Evolutionary conservation across 306 rosid genomes (phyloP).

Genomic region (Rosa lucieae): DNA sequence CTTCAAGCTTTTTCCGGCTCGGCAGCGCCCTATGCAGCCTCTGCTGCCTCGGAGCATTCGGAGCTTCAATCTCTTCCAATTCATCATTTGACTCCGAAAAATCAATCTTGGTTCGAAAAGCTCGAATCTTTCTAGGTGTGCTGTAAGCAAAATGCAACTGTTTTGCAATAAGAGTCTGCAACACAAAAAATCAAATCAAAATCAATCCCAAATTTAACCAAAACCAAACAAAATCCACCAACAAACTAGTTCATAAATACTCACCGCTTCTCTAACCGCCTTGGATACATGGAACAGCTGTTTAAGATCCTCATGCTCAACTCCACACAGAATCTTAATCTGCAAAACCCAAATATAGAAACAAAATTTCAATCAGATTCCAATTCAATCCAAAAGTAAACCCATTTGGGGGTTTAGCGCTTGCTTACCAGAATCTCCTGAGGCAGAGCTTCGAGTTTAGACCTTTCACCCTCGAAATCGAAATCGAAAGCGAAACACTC

Average conservation of each 20-base stretch:
- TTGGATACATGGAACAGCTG: slow-evolving; percentile 67
- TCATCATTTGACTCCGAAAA: slow-evolving; percentile 24
- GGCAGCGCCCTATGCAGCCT: slow-evolving; percentile 29
- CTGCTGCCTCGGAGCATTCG: slow-evolving; percentile 47
- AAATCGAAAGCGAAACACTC: slow-evolving; percentile 12
- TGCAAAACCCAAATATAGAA: slow-evolving; percentile 15
- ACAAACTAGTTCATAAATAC: slow-evolving; percentile 11
- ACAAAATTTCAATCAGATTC: background rate
- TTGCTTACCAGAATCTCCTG: slow-evolving; percentile 59
- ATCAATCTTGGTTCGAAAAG: slow-evolving; percentile 33
- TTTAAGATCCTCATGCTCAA: slow-evolving; percentile 69
- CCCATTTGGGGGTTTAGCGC: too few species aligned
- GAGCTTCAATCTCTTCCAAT: slow-evolving; percentile 50
- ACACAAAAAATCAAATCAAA: slow-evolving; percentile 19
- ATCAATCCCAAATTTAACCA: background rate
- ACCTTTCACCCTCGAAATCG: slow-evolving; percentile 13
- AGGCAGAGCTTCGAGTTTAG: slow-evolving; percentile 63
- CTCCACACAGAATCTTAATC: slow-evolving; percentile 62
- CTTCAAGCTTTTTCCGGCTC: slow-evolving; percentile 35
- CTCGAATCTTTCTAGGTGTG: slow-evolving; percentile 60
- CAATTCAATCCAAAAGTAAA: too few species aligned
- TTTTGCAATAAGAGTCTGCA: slow-evolving; percentile 59
- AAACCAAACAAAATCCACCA: background rate
- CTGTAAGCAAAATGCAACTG: slow-evolving; percentile 55
- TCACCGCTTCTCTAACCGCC: slow-evolving; percentile 58